Evolutionary conservation across 2,329 filamentous ascomycete species (phyloP), one percentile per base, ranked within the genome.

Genomic region (Fusarium newnesense): DNA sequence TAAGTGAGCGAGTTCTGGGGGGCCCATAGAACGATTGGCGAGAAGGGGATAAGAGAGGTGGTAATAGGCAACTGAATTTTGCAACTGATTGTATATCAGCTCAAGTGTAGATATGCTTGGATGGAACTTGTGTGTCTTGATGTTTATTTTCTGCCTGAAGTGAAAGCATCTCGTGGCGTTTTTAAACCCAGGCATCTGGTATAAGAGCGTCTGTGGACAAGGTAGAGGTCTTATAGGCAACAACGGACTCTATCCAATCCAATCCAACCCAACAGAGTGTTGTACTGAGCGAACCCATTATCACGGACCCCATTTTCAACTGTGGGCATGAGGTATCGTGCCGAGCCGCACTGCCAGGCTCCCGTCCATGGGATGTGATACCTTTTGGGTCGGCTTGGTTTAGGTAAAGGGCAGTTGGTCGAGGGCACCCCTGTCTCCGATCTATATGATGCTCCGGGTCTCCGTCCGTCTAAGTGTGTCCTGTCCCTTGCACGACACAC

Each of bases 331-430:
- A 72, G 40, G 39, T 37, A 72, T 46, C 75, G 72, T 57, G 70
- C 75, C 72, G 75, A 77, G 73, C 75, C 75, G 75, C 75, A 77
- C 75, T 64, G 71, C 73, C 74, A 77, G 75, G 75, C 75, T 77
- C 60, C 75, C 70, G 66, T 73, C 62, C 74, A 76, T 71, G 75
- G 64, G 46, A 67, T 52, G 58, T 21, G 71, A 72, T 73, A 66
- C 47, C 63, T 46, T 69, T 47, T 58, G 21, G 40, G 44, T 65
- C 32, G 32, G 56, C 19, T 36, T 50, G 28, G 56, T 58, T 58
- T 49, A 58, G 28, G 56, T 36, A 58, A 58, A 56, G 26, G 18
- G 67, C 40, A 52, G 50, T 59, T 43, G 53, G 50, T 58, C 44
- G 47, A 70, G 42, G 26, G 37, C 36, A 37, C 67, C 69, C 62